Base-by-base conservation (phyloP, 1,284 basidiomycete species). In the Vanrija sp. region DNA sequence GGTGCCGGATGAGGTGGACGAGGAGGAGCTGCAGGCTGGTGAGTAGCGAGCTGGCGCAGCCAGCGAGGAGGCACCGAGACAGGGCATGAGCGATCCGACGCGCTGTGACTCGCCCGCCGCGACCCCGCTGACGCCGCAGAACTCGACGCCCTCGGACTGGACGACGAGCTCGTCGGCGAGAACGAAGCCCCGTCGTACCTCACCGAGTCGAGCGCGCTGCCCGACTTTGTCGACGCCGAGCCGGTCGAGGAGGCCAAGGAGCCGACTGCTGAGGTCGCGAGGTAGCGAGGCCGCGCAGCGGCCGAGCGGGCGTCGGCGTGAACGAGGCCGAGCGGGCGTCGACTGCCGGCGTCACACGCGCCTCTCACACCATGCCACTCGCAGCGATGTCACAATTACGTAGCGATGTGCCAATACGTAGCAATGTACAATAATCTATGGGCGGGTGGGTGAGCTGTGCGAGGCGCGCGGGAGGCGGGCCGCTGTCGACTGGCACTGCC, bases 1-100 rank as follows among this genome's bases (percentile, higher is more conserved):
- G 24, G 90, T 98, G 0, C 95, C 95, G 15, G 96, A 99, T 64
- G 96, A 98, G 73, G 81, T 99, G 43, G 96, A 99, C 78, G 95
- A 99, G 74, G 90, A 88, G 14, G 96, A 98, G 73, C 81, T 99
- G 5, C 87, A 97, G 81, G 96, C 96, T 47, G 95, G 95, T 87
- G 66, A 45, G 84, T 72, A 31, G 2, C 10, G 12, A 31, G 25
- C 12, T 14, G 31, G 55, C 45, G 36, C n/a, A 45, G 16, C 46
- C 5, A n/a, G 16, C 42, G 24, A 18, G 22, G 9, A n/a, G n/a
- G n/a, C n/a, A n/a, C n/a, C n/a, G n/a, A n/a, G n/a, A n/a, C n/a
- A n/a, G n/a, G n/a, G n/a, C n/a, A n/a, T n/a, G 12, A 31, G 31
- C 31, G 12, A 31, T 9, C 3, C 8, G 7, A 10, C 25, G 25